A percentile compares a stretch with the other conserved stretches of the same genome.
Evolutionary conservation across 345 rosid genomes (phyloP).

Genomic region (Heritiera fomes): DNA sequence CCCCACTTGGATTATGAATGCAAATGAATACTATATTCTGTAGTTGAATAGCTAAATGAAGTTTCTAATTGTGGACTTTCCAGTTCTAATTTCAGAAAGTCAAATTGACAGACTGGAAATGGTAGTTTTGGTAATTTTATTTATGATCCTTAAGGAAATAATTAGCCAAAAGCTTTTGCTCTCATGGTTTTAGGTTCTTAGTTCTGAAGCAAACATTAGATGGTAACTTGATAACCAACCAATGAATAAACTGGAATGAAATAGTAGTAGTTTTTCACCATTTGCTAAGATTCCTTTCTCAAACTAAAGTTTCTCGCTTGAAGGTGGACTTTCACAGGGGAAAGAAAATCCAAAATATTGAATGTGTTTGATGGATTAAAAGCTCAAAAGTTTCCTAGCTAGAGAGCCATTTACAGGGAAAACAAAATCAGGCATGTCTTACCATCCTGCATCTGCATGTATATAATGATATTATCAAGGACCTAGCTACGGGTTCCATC

Average conservation of each 20-base stretch:
- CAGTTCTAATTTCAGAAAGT: background rate
- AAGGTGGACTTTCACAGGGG: too few species aligned
- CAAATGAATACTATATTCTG: background rate
- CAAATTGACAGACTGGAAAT: background rate
- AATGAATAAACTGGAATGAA: background rate
- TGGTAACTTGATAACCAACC: background rate
- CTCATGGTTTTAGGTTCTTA: background rate
- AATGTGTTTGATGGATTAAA: too few species aligned
- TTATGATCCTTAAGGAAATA: background rate
- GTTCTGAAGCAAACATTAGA: background rate
- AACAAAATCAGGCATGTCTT: too few species aligned
- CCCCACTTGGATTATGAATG: background rate
- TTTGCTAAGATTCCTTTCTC: background rate
- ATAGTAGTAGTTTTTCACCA: background rate
- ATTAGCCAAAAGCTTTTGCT: background rate
- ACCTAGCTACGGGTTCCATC: too few species aligned
- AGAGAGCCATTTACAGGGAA: too few species aligned
- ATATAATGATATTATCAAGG: too few species aligned
- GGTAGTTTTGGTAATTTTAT: background rate
- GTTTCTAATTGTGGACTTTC: background rate
- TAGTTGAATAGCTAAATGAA: background rate
- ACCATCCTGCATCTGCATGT: too few species aligned
- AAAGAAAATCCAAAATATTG: too few species aligned
- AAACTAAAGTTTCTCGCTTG: background rate
- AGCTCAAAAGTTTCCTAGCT: too few species aligned